Base-by-base conservation (phyloP, 176 grass and related monocot species). In the Avena atlantica region DNA sequence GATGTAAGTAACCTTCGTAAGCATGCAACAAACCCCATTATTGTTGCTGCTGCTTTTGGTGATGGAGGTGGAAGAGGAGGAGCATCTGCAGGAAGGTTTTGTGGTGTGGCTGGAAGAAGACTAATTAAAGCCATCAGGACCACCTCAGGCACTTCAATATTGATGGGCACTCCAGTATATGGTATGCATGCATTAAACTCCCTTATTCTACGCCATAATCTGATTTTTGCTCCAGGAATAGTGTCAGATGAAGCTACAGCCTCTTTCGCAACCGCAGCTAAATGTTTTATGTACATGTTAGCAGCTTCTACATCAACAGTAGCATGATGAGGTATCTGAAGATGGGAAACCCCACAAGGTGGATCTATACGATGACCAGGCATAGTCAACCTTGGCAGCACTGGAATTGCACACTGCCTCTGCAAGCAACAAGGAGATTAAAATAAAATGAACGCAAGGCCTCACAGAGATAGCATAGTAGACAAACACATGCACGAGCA, bases 61-160 rank as follows among this genome's bases (percentile, higher is more conserved):
- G 97, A 99, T 53, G 94, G 97, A 65, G 97, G 78, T 0, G 89
- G 97, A 79, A 90, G 97, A 66, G 97, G 94, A 72, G 90, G 92
- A 86, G 97, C 89, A 78, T 94, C 97, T 17, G 97, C 87, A 29
- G 92, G 92, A 84, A 90, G 87, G 80, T 87, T 90, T 60, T 92
- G 75, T 68, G 92, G 90, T 88, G 90, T 87, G 75, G 87, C 77
- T 8, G 97, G 97, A 85, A 99, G 93, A 93, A 99, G 93, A 82
- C 92, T 99, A 50, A 96, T 96, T 91, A 99, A 90, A 84, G 97
- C 97, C 94, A 99, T 93, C 74, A 99, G 87, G 78, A 99, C 97
- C 62, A 94, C 92, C 87, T 99, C 97, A 64, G 97, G 97, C 53
- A 96, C 97, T 89, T 99, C 97, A 59, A 94, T 87, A 88, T 92